Evolutionary conservation across 192 early-diverging fungal species (phyloP).

Genomic region (Rhizoclosmatium globosum): DNA sequence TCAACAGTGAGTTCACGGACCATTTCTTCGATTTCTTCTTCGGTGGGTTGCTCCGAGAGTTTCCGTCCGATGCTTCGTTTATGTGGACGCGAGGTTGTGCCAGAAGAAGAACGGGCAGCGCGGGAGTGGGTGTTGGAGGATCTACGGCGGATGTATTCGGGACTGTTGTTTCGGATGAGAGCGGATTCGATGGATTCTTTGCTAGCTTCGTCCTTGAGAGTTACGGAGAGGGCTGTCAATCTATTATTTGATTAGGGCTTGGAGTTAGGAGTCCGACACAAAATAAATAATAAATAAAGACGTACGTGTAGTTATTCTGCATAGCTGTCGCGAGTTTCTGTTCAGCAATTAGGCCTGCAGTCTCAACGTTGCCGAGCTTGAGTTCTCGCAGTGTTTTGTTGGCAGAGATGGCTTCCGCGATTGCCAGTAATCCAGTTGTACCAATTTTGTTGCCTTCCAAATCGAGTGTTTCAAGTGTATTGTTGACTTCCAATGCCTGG

Average conservation of each 20-base stretch:
- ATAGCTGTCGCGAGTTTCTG: neutral
- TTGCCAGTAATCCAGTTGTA: neutral
- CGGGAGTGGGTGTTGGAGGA: neutral
- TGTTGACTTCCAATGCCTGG: conserved; percentile 25
- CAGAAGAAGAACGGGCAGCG: neutral
- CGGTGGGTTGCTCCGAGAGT: neutral
- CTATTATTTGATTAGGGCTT: neutral
- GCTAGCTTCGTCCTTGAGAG: neutral
- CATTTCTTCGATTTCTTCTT: conserved; percentile 9
- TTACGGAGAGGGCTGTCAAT: neutral
- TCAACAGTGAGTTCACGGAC: conserved; percentile 8
- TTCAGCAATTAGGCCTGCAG: neutral
- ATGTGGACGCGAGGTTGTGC: neutral
- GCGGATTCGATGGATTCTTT: neutral
- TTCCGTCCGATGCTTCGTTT: neutral
- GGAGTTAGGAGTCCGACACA: neutral
- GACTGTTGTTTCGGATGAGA: conserved; percentile 18
- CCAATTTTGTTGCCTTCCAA: neutral
- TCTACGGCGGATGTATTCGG: neutral
- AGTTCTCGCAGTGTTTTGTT: conserved; percentile 26
- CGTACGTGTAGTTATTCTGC: neutral
- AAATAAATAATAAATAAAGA: neutral
- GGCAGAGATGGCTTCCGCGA: conserved; percentile 1
- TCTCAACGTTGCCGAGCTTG: neutral
- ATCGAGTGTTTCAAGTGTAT: conserved; percentile 16